Evolutionary conservation across 2,329 filamentous ascomycete species (phyloP).

Genomic region (Ilyonectria sp.): DNA sequence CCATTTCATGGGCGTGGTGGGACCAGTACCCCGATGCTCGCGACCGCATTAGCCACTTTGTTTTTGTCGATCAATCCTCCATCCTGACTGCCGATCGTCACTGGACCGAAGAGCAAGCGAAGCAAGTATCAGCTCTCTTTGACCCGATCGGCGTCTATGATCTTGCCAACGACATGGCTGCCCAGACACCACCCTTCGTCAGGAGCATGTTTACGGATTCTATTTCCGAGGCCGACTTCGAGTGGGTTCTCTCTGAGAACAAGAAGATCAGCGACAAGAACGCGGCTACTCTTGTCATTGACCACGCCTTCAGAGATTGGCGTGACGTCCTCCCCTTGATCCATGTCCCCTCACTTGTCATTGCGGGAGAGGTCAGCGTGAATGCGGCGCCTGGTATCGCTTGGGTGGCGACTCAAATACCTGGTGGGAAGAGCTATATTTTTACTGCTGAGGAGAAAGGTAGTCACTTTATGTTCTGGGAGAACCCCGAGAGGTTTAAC

Average conservation of each 20-base stretch:
- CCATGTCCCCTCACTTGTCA: slow-evolving; percentile 45
- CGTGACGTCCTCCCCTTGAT: too few species aligned
- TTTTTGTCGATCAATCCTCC: slow-evolving; percentile 23
- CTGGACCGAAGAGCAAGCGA: slow-evolving; percentile 46
- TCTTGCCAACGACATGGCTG: slow-evolving; percentile 35
- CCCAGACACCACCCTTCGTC: slow-evolving; percentile 35
- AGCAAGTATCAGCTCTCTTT: slow-evolving; percentile 43
- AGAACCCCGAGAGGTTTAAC: slow-evolving; percentile 53
- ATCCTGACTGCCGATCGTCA: slow-evolving; percentile 45
- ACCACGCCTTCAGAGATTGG: slow-evolving; percentile 40
- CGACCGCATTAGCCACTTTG: slow-evolving; percentile 44
- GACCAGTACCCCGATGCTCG: slow-evolving; percentile 48
- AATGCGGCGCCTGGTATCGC: slow-evolving; percentile 29
- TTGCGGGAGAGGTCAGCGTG: slow-evolving; percentile 40
- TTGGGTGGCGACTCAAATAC: slow-evolving; percentile 50
- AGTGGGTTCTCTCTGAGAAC: slow-evolving; percentile 46
- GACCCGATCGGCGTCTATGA: slow-evolving; percentile 34
- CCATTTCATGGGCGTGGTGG: slow-evolving; percentile 52
- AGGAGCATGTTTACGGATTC: slow-evolving; percentile 45
- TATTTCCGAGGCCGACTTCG: slow-evolving; percentile 41
- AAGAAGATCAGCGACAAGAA: slow-evolving; percentile 46
- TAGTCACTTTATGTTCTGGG: slow-evolving; percentile 53
- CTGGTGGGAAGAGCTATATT: slow-evolving; percentile 39
- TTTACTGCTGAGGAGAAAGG: slow-evolving; percentile 52
- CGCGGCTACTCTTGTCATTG: slow-evolving; percentile 46